Percentiles rank a stretch among this genome's conserved stretches.
These are phyloP conservation scores for Tilletia horrida DNA, from an alignment of 1,284 basidiomycete genomes.

Conservation along the genomic window DNA sequence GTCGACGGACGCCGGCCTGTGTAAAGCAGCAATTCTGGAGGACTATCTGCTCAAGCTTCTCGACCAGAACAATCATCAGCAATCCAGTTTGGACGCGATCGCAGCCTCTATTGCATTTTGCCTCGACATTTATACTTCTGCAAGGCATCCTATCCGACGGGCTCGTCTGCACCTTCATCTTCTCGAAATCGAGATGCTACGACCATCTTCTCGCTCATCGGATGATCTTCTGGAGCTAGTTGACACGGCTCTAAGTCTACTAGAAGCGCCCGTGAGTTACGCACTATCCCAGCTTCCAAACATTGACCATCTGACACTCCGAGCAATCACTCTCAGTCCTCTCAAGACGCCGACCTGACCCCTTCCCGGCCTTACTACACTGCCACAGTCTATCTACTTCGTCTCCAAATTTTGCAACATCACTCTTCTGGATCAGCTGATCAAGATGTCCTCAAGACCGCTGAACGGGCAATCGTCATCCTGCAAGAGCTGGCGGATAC, in stretches of 20 bases:
- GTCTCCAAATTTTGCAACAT: not conserved
- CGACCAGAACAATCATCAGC: not conserved
- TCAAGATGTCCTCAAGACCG: conserved; percentile 22
- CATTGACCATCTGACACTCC: not conserved
- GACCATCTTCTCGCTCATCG: conserved; percentile 18
- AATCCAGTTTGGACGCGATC: not conserved
- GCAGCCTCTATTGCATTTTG: no score
- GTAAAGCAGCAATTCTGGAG: conserved; percentile 6
- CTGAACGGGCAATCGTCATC: conserved; percentile 28
- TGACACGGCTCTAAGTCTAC: not conserved
- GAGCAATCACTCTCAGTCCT: conserved; percentile 8
- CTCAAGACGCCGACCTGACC: conserved; percentile 23
- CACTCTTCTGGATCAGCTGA: not conserved
- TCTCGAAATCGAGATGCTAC: conserved; percentile 20
- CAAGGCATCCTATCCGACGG: not conserved
- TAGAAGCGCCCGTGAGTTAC: conserved; percentile 4
- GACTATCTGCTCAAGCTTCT: conserved; percentile 13
- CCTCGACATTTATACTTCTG: not conserved
- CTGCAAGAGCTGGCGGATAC: not conserved
- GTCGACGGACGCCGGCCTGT: not conserved
- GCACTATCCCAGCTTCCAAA: not conserved
- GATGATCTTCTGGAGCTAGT: not conserved
- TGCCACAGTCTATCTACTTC: conserved; percentile 21
- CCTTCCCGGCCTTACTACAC: conserved; percentile 30
- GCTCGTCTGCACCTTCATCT: not conserved